Percentiles rank a stretch among this genome's conserved stretches.
phyloP scores from a whole-genome alignment of 2,329 filamentous ascomycete genomes.

The Capronia coronata region DNA sequence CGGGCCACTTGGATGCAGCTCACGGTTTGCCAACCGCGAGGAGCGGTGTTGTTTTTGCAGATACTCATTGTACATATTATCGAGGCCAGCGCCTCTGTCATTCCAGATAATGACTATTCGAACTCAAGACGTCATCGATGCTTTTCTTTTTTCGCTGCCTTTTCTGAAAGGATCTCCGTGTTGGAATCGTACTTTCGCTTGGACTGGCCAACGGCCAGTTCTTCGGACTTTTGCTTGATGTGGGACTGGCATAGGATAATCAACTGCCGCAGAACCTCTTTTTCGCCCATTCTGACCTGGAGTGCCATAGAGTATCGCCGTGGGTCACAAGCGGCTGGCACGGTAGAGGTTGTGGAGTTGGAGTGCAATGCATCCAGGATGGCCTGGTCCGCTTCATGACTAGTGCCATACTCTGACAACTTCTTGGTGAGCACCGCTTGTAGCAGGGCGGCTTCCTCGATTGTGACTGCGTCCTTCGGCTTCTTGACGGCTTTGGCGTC shows the following conservation, averaged over 20 bases:
- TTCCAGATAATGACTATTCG: conserved; percentile 8
- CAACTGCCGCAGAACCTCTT: conserved; percentile 56
- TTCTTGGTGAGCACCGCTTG: conserved; percentile 30
- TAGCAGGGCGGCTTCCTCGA: conserved; percentile 23
- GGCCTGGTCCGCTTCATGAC: conserved; percentile 46
- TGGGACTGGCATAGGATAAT: conserved; percentile 36
- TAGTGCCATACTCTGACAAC: conserved; percentile 47
- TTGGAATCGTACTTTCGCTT: conserved; percentile 33
- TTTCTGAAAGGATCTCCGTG: conserved; percentile 20
- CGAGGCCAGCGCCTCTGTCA: conserved; percentile 25
- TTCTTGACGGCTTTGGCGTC: conserved; percentile 3
- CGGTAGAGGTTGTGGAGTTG: conserved; percentile 17
- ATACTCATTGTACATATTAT: conserved; percentile 21
- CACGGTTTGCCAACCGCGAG: conserved; percentile 1
- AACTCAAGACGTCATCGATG: conserved; percentile 1
- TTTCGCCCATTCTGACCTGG: conserved; percentile 65
- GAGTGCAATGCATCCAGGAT: conserved; percentile 32
- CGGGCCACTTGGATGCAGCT: conserved; percentile 6
- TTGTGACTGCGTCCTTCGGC: conserved; percentile 15
- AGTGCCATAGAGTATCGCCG: conserved; percentile 53
- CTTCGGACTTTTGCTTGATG: conserved; percentile 33
- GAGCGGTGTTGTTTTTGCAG: background rate
- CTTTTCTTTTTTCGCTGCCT: conserved; percentile 13
- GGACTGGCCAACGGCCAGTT: conserved; percentile 10
- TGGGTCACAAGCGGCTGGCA: conserved; percentile 31